phyloP scores from a whole-genome alignment of 805 yeast genomes.

The Saturnispora kantuleensis region DNA sequence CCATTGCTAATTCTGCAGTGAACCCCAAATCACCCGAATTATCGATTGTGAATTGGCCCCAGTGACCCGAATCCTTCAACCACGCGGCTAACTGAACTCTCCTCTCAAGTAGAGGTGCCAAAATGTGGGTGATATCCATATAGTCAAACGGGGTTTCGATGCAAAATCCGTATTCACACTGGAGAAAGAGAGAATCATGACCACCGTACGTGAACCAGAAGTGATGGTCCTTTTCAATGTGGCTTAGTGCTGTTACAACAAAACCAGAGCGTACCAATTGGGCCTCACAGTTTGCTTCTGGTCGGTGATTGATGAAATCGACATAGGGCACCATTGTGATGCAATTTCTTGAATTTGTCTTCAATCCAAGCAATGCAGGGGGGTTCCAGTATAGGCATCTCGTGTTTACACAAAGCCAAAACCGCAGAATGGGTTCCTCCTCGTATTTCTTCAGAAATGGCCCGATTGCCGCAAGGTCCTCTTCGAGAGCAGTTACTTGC shows the following conservation, averaged over 20 bases:
- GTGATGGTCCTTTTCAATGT: slow-evolving; percentile 39
- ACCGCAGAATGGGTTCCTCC: slow-evolving; percentile 39
- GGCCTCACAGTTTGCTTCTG: slow-evolving; percentile 44
- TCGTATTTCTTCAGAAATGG: slow-evolving; percentile 3
- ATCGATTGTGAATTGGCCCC: slow-evolving; percentile 3
- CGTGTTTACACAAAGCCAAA: slow-evolving; percentile 85
- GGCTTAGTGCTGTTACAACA: slow-evolving; percentile 32
- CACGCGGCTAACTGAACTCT: neutral
- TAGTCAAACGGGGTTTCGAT: slow-evolving; percentile 43
- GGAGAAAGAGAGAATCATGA: slow-evolving; percentile 71
- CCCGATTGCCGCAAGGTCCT: slow-evolving; percentile 32
- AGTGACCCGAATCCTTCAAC: neutral
- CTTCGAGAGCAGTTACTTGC: slow-evolving; percentile 33
- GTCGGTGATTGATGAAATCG: slow-evolving; percentile 72
- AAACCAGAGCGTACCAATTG: slow-evolving; percentile 40
- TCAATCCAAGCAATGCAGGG: slow-evolving; percentile 24
- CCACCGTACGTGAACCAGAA: slow-evolving; percentile 75
- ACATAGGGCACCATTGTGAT: slow-evolving; percentile 89
- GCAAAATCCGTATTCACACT: slow-evolving; percentile 83
- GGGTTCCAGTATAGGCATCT: slow-evolving; percentile 78
- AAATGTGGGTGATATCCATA: slow-evolving; percentile 46
- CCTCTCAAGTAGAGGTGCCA: neutral
- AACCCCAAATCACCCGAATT: neutral
- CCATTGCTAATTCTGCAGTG: slow-evolving; percentile 1
- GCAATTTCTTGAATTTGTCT: slow-evolving; percentile 34